These are phyloP conservation scores for Macrocybe gigantea DNA, from an alignment of 768 basidiomycete genomes.

Conservation along the genomic window DNA sequence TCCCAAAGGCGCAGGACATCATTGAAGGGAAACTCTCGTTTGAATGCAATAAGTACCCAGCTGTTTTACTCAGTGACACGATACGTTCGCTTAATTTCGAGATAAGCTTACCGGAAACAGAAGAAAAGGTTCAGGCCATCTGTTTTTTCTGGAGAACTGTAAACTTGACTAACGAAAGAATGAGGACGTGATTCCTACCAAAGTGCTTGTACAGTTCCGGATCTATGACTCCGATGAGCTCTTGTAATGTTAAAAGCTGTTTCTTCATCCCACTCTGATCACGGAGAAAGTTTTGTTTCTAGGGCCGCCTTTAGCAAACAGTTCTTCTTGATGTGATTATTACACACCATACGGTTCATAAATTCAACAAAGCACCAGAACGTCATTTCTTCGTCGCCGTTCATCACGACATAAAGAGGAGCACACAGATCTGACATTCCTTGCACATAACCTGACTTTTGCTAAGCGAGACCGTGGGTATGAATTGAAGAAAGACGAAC, in stretches of 20 bases:
- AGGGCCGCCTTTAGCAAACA: background rate
- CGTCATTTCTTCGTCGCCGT: conserved; percentile 81
- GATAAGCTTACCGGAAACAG: conserved; percentile 77
- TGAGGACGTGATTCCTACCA: conserved; percentile 32
- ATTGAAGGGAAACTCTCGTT: conserved; percentile 92
- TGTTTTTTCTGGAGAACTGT: conserved; percentile 57
- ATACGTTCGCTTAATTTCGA: background rate
- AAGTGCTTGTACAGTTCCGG: conserved; percentile 91
- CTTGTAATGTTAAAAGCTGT: conserved; percentile 83
- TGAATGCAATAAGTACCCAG: conserved; percentile 91
- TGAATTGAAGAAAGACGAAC: conserved; percentile 34
- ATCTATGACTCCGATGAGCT: conserved; percentile 90
- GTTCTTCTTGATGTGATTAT: background rate
- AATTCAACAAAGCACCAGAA: conserved; percentile 97
- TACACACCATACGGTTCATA: conserved; percentile 90
- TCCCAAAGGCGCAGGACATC: conserved; percentile 93
- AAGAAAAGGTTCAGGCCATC: conserved; percentile 94
- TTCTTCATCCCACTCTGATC: conserved; percentile 99
- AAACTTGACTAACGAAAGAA: background rate
- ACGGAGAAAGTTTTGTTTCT: conserved; percentile 93
- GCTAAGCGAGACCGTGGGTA: conserved; percentile 5
- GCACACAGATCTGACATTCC: conserved; percentile 98
- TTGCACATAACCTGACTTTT: conserved; percentile 82
- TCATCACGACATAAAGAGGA: conserved; percentile 89
- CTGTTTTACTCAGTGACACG: conserved; percentile 27